Evolutionary conservation across 2,329 filamentous ascomycete species (phyloP).

Genomic region (Botrytis cinerea): DNA sequence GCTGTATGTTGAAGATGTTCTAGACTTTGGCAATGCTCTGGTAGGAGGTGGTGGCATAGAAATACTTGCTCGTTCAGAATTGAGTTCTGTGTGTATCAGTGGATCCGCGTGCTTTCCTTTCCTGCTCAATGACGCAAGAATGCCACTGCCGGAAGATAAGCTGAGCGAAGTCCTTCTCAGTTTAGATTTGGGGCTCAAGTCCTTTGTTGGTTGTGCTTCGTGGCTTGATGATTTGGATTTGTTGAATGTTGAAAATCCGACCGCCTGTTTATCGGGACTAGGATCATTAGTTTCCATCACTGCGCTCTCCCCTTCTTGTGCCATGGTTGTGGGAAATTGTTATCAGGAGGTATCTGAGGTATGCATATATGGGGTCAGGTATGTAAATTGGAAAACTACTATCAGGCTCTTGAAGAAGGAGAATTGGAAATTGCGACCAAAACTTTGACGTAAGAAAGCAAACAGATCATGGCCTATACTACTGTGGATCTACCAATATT

Average conservation of each 20-base stretch:
- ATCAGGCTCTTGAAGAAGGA: too few relatives aligned
- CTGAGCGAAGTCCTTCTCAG: constrained; percentile 40
- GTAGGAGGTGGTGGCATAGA: constrained; percentile 62
- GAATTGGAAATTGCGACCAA: neutral
- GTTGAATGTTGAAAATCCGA: constrained; percentile 25
- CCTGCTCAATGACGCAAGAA: constrained; percentile 44
- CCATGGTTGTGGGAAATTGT: constrained; percentile 18
- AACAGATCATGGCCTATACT: neutral
- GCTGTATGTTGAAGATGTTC: constrained; percentile 39
- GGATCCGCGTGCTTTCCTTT: constrained; percentile 63
- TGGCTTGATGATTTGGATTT: constrained; percentile 12
- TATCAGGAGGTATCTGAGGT: neutral
- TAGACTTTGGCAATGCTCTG: constrained; percentile 45
- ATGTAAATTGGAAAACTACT: neutral
- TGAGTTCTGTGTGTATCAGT: constrained; percentile 54
- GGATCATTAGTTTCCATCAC: constrained; percentile 33
- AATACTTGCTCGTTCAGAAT: constrained; percentile 61
- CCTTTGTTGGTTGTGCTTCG: constrained; percentile 12
- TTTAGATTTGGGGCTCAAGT: constrained; percentile 6
- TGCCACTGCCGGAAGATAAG: constrained; percentile 48
- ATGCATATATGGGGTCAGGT: neutral
- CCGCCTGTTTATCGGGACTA: constrained; percentile 26
- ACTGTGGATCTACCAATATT: neutral
- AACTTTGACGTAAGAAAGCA: neutral
- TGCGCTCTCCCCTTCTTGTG: constrained; percentile 24